A percentile compares a stretch with the other conserved stretches of the same genome.
Conservation (phyloP, 2,329 filamentous ascomycete genomes). For the Colletotrichum phormii region DNA sequence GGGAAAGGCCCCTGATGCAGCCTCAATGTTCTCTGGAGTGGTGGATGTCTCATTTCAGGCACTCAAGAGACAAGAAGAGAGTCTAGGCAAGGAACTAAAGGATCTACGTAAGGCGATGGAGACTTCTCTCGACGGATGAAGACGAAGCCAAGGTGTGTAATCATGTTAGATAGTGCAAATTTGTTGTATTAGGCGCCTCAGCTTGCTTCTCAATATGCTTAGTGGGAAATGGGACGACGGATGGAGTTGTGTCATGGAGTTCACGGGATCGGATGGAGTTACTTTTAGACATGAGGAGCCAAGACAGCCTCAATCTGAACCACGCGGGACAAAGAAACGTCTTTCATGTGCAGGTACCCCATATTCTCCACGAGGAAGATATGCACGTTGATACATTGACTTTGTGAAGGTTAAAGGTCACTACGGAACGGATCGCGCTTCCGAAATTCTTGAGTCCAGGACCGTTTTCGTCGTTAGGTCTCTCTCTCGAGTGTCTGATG, state of each 20-base stretch:
- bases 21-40: constrained; percentile 48
- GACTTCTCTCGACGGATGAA: constrained; percentile 42
- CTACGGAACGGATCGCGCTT: constrained; percentile 26
- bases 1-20: constrained; percentile 36
- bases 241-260: not conserved
- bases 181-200: not conserved
- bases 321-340: constrained; percentile 34
- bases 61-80: constrained; percentile 49
- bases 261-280: constrained; percentile 4
- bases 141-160: not conserved
- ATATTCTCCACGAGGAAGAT: constrained; percentile 28
- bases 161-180: constrained; percentile 15
- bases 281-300: constrained; percentile 8
- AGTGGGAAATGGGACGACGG: constrained; percentile 1
- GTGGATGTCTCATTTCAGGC: constrained; percentile 42
- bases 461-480: constrained; percentile 28
- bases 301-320: constrained; percentile 24
- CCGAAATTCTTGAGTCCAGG: not conserved
- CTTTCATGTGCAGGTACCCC: constrained; percentile 33
- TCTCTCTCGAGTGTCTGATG: not conserved
- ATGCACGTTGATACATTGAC: constrained; percentile 16
- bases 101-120: constrained; percentile 49
- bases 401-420: not conserved
- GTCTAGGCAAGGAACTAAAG: constrained; percentile 46
- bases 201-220: not conserved